phyloP scores from a whole-genome alignment of 345 rosid species.

The Populus alba region DNA sequence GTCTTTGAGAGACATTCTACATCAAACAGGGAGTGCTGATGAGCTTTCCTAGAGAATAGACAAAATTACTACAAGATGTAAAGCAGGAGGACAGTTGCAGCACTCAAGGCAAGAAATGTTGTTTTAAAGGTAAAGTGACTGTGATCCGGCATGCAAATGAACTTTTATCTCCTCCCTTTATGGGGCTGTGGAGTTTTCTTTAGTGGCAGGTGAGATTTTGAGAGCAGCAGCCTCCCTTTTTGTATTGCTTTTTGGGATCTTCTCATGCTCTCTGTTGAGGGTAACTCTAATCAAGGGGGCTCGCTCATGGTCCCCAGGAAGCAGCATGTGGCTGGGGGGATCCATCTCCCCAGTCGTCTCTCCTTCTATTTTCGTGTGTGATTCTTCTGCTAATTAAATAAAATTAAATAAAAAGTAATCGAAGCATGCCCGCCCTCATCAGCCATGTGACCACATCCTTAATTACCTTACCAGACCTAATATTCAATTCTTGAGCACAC shows the following conservation, averaged over 20 bases:
- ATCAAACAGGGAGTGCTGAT: too few species aligned
- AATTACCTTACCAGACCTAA: slow-evolving; percentile 19
- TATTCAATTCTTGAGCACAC: slow-evolving; percentile 3
- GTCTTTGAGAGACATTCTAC: too few species aligned
- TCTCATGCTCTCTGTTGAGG: slow-evolving; percentile 25
- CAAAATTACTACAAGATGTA: slow-evolving; percentile 24
- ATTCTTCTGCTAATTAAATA: slow-evolving; percentile 6
- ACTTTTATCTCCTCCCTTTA: slow-evolving; percentile 31
- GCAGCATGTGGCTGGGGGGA: slow-evolving; percentile 46
- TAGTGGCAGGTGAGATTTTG: slow-evolving; percentile 20
- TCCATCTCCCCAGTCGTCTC: not conserved
- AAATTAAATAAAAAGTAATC: slow-evolving; percentile 31
- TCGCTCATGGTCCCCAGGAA: slow-evolving; percentile 47
- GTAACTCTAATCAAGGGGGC: slow-evolving; percentile 19
- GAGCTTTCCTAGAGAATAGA: too few species aligned
- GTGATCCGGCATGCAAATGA: slow-evolving; percentile 49
- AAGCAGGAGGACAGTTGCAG: slow-evolving; percentile 27
- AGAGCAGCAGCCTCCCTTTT: slow-evolving; percentile 1
- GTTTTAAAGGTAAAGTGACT: slow-evolving; percentile 39
- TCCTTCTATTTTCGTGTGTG: slow-evolving; percentile 4
- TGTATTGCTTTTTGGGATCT: slow-evolving; percentile 54
- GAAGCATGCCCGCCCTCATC: slow-evolving; percentile 46
- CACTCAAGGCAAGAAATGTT: slow-evolving; percentile 43
- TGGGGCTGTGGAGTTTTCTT: slow-evolving; percentile 32
- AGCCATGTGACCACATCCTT: slow-evolving; percentile 52